These are phyloP conservation scores for Lepidium sativum DNA, from an alignment of 345 rosid species.

Conservation along the genomic window DNA sequence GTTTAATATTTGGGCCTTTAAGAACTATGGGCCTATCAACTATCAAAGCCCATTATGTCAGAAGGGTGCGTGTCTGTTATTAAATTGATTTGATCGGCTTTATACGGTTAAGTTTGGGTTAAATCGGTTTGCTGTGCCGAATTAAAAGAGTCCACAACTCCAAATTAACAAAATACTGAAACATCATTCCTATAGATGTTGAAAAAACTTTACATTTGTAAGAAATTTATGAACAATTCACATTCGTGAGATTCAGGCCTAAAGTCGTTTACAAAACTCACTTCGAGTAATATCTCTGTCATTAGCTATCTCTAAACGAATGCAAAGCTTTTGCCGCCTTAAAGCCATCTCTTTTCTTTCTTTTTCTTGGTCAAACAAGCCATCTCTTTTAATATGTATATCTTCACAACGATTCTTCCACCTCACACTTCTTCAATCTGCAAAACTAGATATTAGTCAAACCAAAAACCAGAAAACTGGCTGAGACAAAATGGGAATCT, in stretches of 20 bases:
- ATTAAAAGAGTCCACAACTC: not conserved
- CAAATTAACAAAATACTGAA: not conserved
- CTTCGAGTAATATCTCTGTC: constrained; percentile 5
- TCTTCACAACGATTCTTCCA: not conserved
- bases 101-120: not conserved
- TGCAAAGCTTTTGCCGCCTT: constrained; percentile 11
- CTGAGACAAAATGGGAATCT: not conserved
- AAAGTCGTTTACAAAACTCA: constrained; percentile 16
- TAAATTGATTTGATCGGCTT: not conserved
- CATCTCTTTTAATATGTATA: constrained; percentile 1
- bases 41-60: not conserved
- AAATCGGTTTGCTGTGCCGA: not conserved
- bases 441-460: not conserved
- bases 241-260: constrained; percentile 8
- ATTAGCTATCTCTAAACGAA: constrained; percentile 10
- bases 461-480: not conserved
- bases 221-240: constrained; percentile 20
- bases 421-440: constrained; percentile 72
- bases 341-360: no score
- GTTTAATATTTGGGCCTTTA: not conserved
- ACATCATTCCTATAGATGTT: not conserved
- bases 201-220: constrained; percentile 14
- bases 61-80: no score
- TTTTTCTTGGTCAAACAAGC: no score
- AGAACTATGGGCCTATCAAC: not conserved